Conservation (phyloP, 169 alveolate genomes). For the Plasmodium berghei region DNA sequence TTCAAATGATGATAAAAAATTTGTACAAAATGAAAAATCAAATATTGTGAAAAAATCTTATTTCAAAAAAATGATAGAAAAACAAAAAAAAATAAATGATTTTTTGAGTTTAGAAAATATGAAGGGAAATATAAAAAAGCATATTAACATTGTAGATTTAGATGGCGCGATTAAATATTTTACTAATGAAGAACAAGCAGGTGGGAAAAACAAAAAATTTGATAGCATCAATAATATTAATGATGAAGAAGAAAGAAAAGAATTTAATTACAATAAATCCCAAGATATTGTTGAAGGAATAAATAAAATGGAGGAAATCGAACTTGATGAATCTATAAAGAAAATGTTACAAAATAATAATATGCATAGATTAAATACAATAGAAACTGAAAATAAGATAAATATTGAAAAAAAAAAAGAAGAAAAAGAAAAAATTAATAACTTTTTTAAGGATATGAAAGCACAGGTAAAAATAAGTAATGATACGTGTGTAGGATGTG, state of each 20-base stretch:
- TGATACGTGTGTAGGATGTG: slow-evolving; percentile 81
- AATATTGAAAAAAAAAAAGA: slow-evolving; percentile 2
- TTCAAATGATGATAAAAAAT: background rate
- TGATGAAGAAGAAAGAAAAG: background rate
- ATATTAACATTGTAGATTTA: slow-evolving; percentile 29
- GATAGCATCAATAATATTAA: background rate
- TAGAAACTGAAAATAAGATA: background rate
- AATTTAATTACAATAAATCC: background rate
- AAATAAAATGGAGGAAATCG: slow-evolving; percentile 21
- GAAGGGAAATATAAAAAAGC: slow-evolving; percentile 36
- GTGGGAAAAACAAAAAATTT: background rate
- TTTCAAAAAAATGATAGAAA: slow-evolving; percentile 59
- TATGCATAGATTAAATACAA: background rate
- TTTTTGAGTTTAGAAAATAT: slow-evolving; percentile 35
- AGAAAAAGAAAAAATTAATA: slow-evolving; percentile 41
- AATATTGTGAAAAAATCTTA: slow-evolving; percentile 11
- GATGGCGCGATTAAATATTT: slow-evolving; percentile 32
- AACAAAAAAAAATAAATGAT: slow-evolving; percentile 13
- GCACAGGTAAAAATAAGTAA: slow-evolving; percentile 35
- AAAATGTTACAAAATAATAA: slow-evolving; percentile 20
- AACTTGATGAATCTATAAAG: slow-evolving; percentile 23
- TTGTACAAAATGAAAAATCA: background rate
- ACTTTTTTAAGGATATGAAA: slow-evolving; percentile 54
- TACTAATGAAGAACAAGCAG: background rate
- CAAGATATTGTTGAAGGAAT: background rate